Base-by-base conservation (phyloP, 129 eudicot species). In the Deinandra increscens region DNA sequence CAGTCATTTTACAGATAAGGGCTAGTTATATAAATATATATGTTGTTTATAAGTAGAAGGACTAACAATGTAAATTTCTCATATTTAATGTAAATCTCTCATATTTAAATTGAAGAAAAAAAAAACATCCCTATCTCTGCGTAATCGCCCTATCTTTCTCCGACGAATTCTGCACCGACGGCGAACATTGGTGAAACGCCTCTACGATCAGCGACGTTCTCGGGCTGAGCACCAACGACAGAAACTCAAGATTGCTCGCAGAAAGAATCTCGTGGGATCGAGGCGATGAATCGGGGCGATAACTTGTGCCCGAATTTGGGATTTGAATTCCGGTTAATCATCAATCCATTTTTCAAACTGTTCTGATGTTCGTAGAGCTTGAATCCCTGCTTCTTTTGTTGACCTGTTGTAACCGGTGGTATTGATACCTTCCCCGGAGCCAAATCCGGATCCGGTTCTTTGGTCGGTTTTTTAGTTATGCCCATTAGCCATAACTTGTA, bases 161-260 rank as follows among this genome's bases (percentile, higher is more conserved):
- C 9, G 88, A 80, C 7, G 86, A 81, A 14, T 66, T 80, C 0
- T 82, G 95, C 63, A 80, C 41, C 2, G 80, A 69, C 66, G 88
- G 82, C 39, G 96, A 81, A 4, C 88, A 62, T 39, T 80, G 81
- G 23, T 81, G 56, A 44, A 78, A 69, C 12, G 76, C 76, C 51
- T 89, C 93, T 18, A 77, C 87, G 23, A 72, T 78, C 70, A 84
- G 75, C 18, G 96, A 88, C 37, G 97, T 88, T 60, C 82, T 94
- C 12, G 97, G 97, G 63, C 97, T 91, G 0, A 91, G 80, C 23
- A 78, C 86, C 67, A 91, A 81, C 29, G 96, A 69, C 39, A 94
- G 97, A 29, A 91, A 91, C 75, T 91, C 96, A 8, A 91, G 97
- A 65, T 88, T 76, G 64, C 96, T 88, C 2, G 97, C 96, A 1